A percentile compares a stretch with the other conserved stretches of the same genome.
Conservation (phyloP, 257 asterid genomes). For the Gynochthodes officinalis region DNA sequence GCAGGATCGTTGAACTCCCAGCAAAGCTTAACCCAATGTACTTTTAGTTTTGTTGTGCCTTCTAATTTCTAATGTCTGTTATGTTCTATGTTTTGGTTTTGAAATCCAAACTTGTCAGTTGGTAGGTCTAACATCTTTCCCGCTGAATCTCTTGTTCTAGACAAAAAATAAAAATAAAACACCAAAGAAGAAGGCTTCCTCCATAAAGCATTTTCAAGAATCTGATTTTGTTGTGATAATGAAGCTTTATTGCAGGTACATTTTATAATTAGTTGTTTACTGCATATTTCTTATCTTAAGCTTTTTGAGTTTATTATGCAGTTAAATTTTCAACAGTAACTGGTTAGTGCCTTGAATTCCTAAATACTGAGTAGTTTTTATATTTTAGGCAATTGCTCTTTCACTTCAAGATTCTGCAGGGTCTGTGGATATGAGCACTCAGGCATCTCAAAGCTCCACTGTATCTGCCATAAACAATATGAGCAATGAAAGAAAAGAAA, state of each 20-base stretch:
- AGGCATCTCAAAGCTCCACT: conserved; percentile 30
- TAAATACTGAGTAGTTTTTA: conserved; percentile 1
- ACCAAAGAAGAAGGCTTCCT: conserved; percentile 44
- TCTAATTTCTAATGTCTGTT: neutral
- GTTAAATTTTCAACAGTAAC: conserved; percentile 2
- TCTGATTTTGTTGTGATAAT: conserved; percentile 64
- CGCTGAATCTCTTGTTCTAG: conserved; percentile 38
- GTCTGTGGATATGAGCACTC: conserved; percentile 25
- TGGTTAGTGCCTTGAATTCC: neutral
- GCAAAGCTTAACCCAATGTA: neutral
- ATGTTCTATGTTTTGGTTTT: neutral
- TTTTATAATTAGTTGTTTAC: neutral
- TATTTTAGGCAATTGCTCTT: conserved; percentile 79
- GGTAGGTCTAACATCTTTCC: neutral
- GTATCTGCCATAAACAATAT: conserved; percentile 11
- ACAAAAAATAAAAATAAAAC: conserved; percentile 39
- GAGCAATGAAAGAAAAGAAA: conserved; percentile 28
- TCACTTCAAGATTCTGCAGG: conserved; percentile 65
- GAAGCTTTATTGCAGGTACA: conserved; percentile 74
- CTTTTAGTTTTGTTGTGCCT: neutral
- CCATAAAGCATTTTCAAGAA: conserved; percentile 26
- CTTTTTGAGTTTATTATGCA: conserved; percentile 1
- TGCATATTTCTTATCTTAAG: conserved; percentile 3
- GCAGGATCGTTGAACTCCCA: neutral
- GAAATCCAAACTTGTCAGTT: neutral